A percentile compares a stretch with the other conserved stretches of the same genome.
These are phyloP conservation scores for Asterella californica DNA, from an alignment of 225 moss, liverwort and hornwort species.

Conservation along the genomic window DNA sequence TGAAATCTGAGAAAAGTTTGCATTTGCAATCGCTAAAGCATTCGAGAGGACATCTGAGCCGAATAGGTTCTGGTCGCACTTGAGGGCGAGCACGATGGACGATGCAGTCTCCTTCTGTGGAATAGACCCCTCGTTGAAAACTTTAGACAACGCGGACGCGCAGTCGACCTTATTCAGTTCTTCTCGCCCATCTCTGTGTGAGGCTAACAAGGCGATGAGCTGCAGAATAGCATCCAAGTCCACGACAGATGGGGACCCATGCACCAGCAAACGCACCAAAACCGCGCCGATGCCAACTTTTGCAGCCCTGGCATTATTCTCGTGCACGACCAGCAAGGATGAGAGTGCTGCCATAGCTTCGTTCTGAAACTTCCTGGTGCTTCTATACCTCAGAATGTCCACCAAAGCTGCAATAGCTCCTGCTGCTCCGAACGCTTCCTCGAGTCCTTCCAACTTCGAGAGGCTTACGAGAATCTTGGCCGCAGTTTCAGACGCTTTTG, in stretches of 20 bases:
- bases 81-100: neutral
- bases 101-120: neutral
- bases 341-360: conserved; percentile 8
- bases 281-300: conserved; percentile 2
- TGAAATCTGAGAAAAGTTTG: neutral
- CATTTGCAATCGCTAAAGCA: neutral
- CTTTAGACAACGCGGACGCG: neutral
- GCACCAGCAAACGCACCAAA: conserved; percentile 2
- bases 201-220: conserved; percentile 11
- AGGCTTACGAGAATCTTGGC: conserved; percentile 20
- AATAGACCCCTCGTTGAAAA: neutral
- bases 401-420: conserved; percentile 20
- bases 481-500: conserved; percentile 19
- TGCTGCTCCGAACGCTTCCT: conserved; percentile 6
- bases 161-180: conserved; percentile 5
- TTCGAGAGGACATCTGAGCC: neutral
- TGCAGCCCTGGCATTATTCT: conserved; percentile 12
- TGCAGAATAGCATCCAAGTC: conserved; percentile 7
- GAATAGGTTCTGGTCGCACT: neutral
- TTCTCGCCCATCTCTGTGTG: neutral
- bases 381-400: conserved; percentile 6
- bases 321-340: neutral
- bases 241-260: neutral
- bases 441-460: conserved; percentile 11
- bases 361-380: conserved; percentile 20